Base-by-base conservation (phyloP, 805 yeast genomes). In the Myxozyma sirexii region DNA sequence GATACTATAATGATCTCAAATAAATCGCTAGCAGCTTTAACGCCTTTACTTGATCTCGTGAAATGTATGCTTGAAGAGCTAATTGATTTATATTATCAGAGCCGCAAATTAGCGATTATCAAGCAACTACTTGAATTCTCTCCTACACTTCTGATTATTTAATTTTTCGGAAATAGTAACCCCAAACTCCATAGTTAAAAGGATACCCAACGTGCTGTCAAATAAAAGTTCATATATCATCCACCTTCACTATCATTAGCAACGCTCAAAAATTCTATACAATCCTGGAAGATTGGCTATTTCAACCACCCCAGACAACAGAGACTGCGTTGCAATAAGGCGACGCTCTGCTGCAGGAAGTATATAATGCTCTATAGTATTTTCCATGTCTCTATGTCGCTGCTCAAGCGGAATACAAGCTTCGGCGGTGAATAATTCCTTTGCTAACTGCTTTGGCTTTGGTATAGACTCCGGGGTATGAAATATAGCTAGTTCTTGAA, bases 201-300 rank as follows among this genome's bases (percentile, higher is more conserved):
- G n/a, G n/a, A n/a, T n/a, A n/a, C n/a, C n/a, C n/a, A n/a, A n/a
- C n/a, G n/a, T n/a, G n/a, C n/a, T n/a, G n/a, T n/a, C n/a, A n/a
- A n/a, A n/a, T 29, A 29, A 6, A 29, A 29, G 33, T 10, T 7
- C 6, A 29, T 15, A 6, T 19, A 37, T 19, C 45, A 8, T 12
- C 15, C 17, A 31, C 8, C 2, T 15, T 38, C 42, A 7, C n/a
- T 19, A 23, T 15, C 39, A 29, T 10, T 46, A 59, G 31, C 99
- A 94, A 71, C 99, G 79, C 75, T 94, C 99, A 77, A 94, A 94
- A 3, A 96, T 96, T 68, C 80, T 83, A 73, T 94, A 94, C 57
- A 94, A 76, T 0, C 96, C 96, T 1, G 98, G 98, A 31, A 94
- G 73, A 70, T 86, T 91, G 0, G 99, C 97, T 39, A 94, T 83